Base-by-base conservation (phyloP, 2,329 filamentous ascomycete genomes). In the Gliomastix tumulicola region DNA sequence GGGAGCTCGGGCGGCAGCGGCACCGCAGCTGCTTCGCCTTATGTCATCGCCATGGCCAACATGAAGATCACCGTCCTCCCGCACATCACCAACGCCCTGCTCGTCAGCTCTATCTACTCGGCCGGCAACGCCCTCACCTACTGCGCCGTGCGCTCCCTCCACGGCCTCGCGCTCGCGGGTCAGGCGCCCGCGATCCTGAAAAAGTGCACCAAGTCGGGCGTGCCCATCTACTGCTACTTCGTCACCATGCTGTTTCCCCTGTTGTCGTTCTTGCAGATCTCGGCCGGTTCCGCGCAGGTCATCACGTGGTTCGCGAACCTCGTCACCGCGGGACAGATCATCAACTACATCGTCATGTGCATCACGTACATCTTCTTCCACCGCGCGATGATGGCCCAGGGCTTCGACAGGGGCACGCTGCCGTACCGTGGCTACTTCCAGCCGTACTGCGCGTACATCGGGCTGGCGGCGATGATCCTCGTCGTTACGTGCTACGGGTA, bases 351-450 rank as follows among this genome's bases (percentile, higher is more conserved):
- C 41, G 65, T 74, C 52, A 68, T 69, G 51, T 56, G 57, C 43
- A 42, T 65, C 33, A 66, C 65, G 19, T 74, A 66, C 49, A 43
- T 69, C 32, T 57, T 60, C 42, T 69, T 63, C 51, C 61, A 73
- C 55, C 63, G 65, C 20, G 78, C 76, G 30, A 66, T 69, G 43
- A 57, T 67, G 41, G 72, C 64, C 2, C 69, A 79, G 49, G 60
- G 65, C 18, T 51, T 72, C 40, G 66, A 71, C 53, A 74, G 79
- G 41, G 59, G 50, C 12, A 56, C 55, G 0, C 57, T 80, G 18
- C 75, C 78, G 1, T 82, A 82, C 58, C 65, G 54, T 27, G 78
- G 72, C 12, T 69, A 59, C 32, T 67, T 76, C 51, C 76, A 81
- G 53, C 76, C 77, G 0, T 81, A 72, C 50, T 68, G 68, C 40